phyloP scores from a whole-genome alignment of 192 early-diverging fungal genomes.

The Coemansia erecta region DNA sequence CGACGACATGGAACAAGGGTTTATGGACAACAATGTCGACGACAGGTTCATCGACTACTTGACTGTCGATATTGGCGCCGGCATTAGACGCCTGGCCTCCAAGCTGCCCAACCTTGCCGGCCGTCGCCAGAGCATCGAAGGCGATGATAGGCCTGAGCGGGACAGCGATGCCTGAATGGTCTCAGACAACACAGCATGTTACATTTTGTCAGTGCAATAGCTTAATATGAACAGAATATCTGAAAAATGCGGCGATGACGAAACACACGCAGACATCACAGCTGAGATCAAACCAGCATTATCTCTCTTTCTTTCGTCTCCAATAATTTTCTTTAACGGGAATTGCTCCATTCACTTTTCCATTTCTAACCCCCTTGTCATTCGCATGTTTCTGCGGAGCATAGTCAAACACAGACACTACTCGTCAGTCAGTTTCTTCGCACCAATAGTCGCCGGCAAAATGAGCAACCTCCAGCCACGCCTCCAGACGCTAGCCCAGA shows the following conservation, averaged over 20 bases:
- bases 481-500: constrained; percentile 41
- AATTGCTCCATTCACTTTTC: background rate
- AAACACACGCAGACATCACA: background rate
- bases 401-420: constrained; percentile 5
- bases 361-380: background rate
- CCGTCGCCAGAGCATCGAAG: background rate
- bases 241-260: background rate
- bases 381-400: constrained; percentile 17
- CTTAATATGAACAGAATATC: too few species aligned
- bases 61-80: constrained; percentile 22
- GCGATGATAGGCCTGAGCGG: background rate
- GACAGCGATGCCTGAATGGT: too few species aligned
- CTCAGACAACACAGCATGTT: background rate
- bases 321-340: background rate
- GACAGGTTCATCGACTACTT: constrained; percentile 47
- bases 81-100: constrained; percentile 28
- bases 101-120: constrained; percentile 20
- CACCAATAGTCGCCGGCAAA: constrained; percentile 42
- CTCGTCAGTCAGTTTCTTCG: constrained; percentile 42
- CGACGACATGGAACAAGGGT: constrained; percentile 32
- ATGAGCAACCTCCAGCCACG: constrained; percentile 44
- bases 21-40: constrained; percentile 45
- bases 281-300: background rate
- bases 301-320: background rate
- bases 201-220: too few species aligned